Evolutionary conservation across 2,329 filamentous ascomycete genomes (phyloP).

Genomic region (Didymella exigua): DNA sequence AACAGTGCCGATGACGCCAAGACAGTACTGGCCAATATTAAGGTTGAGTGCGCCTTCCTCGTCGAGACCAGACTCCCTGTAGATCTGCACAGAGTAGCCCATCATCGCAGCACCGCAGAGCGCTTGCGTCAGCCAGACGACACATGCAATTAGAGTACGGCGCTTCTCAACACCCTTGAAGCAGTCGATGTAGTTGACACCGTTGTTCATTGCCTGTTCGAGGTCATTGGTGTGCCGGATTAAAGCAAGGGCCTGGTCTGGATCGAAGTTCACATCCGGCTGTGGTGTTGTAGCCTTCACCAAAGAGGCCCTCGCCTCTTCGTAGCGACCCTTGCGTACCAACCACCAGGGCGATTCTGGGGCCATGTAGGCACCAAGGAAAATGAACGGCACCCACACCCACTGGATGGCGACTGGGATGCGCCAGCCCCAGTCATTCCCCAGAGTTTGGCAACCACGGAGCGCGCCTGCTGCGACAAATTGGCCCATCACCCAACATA

Average conservation of each 20-base stretch:
- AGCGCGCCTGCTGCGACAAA: conserved; percentile 71
- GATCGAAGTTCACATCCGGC: conserved; percentile 30
- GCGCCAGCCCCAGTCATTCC: conserved; percentile 68
- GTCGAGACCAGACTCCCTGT: conserved; percentile 10
- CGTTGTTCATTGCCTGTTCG: conserved; percentile 52
- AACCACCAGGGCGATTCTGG: conserved; percentile 60
- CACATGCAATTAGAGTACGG: conserved; percentile 60
- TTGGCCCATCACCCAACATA: conserved; percentile 71
- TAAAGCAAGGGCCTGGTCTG: conserved; percentile 57
- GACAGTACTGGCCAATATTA: conserved; percentile 16
- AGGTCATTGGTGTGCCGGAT: conserved; percentile 62
- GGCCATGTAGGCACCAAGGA: conserved; percentile 42
- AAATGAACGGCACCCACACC: conserved; percentile 64
- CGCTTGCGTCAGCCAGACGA: conserved; percentile 63
- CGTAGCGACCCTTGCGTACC: conserved; percentile 49
- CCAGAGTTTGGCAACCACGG: conserved; percentile 61
- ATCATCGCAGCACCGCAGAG: conserved; percentile 52
- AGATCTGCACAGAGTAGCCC: conserved; percentile 34
- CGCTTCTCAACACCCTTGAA: conserved; percentile 60
- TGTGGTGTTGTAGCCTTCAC: conserved; percentile 50
- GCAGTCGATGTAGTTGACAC: conserved; percentile 57
- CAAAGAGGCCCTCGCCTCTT: conserved; percentile 55
- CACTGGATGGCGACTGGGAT: conserved; percentile 71
- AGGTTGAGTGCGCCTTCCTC: conserved; percentile 13
- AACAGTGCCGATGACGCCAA: conserved; percentile 19